A percentile compares a stretch with the other conserved stretches of the same genome.
Evolutionary conservation across 2,329 filamentous ascomycete species (phyloP).

Genomic region (Sarocladiaceae sp.): DNA sequence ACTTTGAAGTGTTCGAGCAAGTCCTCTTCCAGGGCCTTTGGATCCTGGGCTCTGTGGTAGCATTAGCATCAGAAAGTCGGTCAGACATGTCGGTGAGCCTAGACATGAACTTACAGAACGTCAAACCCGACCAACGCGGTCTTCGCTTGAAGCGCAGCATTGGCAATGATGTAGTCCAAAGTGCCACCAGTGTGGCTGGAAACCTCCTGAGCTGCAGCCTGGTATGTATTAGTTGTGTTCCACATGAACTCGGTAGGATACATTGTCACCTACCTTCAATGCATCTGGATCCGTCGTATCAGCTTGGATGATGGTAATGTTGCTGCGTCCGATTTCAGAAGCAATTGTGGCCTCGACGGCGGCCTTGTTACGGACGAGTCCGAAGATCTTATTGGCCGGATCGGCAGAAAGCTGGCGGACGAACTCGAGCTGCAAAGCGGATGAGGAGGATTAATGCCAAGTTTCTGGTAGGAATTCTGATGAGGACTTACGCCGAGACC

Average conservation of each 20-base stretch:
- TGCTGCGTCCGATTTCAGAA: background rate
- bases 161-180: slow-evolving; percentile 48
- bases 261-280: too few relatives aligned
- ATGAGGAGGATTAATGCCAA: too few relatives aligned
- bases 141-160: slow-evolving; percentile 33
- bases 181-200: slow-evolving; percentile 26
- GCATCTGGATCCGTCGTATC: too few relatives aligned
- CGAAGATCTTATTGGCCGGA: slow-evolving; percentile 34
- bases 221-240: background rate
- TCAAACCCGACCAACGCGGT: background rate
- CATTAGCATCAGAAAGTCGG: too few relatives aligned
- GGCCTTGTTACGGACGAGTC: slow-evolving; percentile 34
- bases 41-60: background rate
- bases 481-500: background rate
- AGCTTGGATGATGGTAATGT: background rate
- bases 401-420: slow-evolving; percentile 37
- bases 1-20: slow-evolving; percentile 25
- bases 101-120: too few relatives aligned
- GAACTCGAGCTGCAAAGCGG: slow-evolving; percentile 31
- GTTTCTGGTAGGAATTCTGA: background rate
- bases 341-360: background rate
- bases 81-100: background rate
- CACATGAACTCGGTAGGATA: background rate
- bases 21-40: slow-evolving; percentile 4
- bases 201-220: background rate